Base-by-base conservation (phyloP, 2,329 filamentous ascomycete genomes). In the Peltaster fructicola region DNA sequence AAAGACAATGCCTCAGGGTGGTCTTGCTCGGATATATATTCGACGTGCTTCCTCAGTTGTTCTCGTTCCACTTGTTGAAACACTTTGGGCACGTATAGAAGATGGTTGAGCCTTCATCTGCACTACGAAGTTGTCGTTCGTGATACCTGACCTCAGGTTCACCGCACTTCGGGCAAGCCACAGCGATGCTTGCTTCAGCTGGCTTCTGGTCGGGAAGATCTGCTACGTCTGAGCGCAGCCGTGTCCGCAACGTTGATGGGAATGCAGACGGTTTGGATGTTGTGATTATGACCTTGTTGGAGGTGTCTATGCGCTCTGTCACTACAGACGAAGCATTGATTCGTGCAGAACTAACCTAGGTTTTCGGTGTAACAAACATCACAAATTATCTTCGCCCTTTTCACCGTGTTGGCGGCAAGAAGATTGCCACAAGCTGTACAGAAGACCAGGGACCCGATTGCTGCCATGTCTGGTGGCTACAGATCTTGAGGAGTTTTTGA, bases 351-450 rank as follows among this genome's bases (percentile, higher is more conserved):
- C 24, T 41, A n/a, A 90, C 81, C 81, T 72, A 68, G 73, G 48
- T 85, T 91, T 44, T 78, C 67, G 19, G 78, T 69, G 33, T 78
- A 80, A 51, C 85, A 95, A 48, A 84, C 74, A 42, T 80, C 76
- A 61, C 85, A 98, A 36, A 65, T 63, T 30, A 95, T 57, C 29
- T 77, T 65, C 29, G 76, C 75, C 46, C 81, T 77, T 38, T 69
- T 63, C 32, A 78, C 80, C 34, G 74, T 75, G 22, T 78, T 81
- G 25, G 74, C 67, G 26, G 88, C 81, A 19, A 95, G 61, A 3
- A 93, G 63, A 49, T 91, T 91, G 33, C 85, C 85, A 51, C 85
- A 95, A 48, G 84, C 79, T 26, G 66, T 79, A 59, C 85, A 95
- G 53, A 95, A 95, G 17, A 92, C 73, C 19, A 95, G 63, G 25